Evolutionary conservation across 441 rosid genomes (phyloP).

Genomic region (Raphanus hybrid): DNA sequence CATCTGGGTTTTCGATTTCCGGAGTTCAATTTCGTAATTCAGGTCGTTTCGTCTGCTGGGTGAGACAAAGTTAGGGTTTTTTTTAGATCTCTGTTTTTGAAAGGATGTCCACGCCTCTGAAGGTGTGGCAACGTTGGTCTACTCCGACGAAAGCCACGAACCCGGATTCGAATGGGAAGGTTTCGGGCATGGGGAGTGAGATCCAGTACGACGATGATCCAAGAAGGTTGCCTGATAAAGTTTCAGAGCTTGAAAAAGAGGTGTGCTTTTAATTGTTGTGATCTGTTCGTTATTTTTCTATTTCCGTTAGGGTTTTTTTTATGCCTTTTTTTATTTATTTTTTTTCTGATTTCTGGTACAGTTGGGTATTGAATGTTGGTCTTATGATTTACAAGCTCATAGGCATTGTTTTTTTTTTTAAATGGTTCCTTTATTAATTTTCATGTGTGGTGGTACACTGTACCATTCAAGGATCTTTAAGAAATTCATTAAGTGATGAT

Average conservation of each 20-base stretch:
- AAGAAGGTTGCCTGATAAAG: slow-evolving; percentile 48
- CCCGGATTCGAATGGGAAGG: slow-evolving; percentile 46
- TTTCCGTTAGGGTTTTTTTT: neutral
- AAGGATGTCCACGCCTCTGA: slow-evolving; percentile 80
- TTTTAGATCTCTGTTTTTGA: neutral
- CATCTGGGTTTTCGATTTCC: slow-evolving; percentile 10
- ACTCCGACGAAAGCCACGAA: slow-evolving; percentile 51
- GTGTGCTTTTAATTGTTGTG: slow-evolving; percentile 39
- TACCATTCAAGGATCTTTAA: slow-evolving; percentile 5
- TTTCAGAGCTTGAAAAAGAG: slow-evolving; percentile 79
- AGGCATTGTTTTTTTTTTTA: neutral
- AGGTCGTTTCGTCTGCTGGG: neutral
- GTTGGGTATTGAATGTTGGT: slow-evolving; percentile 3
- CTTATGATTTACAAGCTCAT: neutral
- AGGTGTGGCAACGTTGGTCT: slow-evolving; percentile 72
- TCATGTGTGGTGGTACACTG: neutral
- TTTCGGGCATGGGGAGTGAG: slow-evolving; percentile 47
- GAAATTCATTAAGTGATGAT: neutral
- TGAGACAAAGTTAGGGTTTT: slow-evolving; percentile 32
- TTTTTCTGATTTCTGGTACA: neutral
- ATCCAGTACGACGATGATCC: slow-evolving; percentile 42
- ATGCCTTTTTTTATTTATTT: neutral
- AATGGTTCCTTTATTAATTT: neutral
- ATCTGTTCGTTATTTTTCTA: neutral
- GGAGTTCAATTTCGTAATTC: slow-evolving; percentile 28